Evolutionary conservation across 1,139 yeast genomes (phyloP), one percentile per base, ranked within the genome.

Genomic region (Pichia inconspicua): DNA sequence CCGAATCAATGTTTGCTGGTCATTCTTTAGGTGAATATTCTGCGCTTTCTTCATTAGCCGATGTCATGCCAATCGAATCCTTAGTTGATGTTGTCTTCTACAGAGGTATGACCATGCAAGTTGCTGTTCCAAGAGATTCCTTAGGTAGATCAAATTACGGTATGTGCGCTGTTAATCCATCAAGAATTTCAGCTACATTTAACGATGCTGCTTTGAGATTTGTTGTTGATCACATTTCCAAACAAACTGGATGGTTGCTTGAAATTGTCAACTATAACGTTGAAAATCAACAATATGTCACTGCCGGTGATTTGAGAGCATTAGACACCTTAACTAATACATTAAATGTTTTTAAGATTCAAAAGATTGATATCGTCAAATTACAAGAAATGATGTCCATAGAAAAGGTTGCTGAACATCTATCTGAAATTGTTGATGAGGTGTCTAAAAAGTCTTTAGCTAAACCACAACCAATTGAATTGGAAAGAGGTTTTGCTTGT

Each of bases 41-140:
- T 58, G 97, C 99, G 25, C 78, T 92, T 64, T 88, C 97, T 32
- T 90, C 98, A 25, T 77, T 92, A 65, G 98, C 97, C 50, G 96
- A 92, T 66, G 97, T 94, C 52, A 90, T 92, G 97, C 96, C 98
- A 49, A 90, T 94, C 63, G 98, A 94, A 73, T 85, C 95, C 10
- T 77, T 92, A 61, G 98, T 92, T 50, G 99, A 92, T 68, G 96
- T 92, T 68, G 98, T 92, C 43, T 92, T 92, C 78, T 94, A 92
- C 78, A 83, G 99, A 76, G 99, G 99, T 78, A 92, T 92, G 98
- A 92, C 99, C 44, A 92, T 92, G 98, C 98, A 92, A 77, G 98
- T 92, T 57, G 98, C 98, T 43, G 99, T 92, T 57, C 97, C 97
- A 65, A 83, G 99, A 73, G 99, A 92, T 70, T 78, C 82, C 51